Evolutionary conservation across 352 stramenopile genomes (phyloP).

Genomic region (Peronospora destructor): DNA sequence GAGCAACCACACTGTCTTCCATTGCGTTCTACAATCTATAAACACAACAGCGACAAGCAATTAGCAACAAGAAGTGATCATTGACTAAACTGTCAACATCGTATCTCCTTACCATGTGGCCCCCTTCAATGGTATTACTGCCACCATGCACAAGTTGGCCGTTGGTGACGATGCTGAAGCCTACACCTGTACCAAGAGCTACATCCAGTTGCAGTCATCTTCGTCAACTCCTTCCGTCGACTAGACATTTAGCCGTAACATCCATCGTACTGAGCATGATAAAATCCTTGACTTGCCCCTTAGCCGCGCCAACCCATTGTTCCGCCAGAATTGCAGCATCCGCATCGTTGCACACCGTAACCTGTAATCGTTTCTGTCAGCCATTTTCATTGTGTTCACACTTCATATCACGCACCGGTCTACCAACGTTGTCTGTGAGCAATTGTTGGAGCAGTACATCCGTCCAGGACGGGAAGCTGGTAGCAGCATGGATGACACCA

Average conservation of each 20-base stretch:
- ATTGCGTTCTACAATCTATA: constrained; percentile 78
- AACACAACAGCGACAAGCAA: neutral
- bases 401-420: constrained; percentile 13
- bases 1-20: constrained; percentile 64
- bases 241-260: constrained; percentile 2
- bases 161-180: constrained; percentile 59
- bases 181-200: constrained; percentile 75
- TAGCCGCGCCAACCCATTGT: constrained; percentile 70
- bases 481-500: constrained; percentile 54
- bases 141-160: constrained; percentile 61
- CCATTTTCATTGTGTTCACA: neutral
- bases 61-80: constrained; percentile 1
- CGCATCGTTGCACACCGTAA: constrained; percentile 66
- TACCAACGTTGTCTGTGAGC: constrained; percentile 34
- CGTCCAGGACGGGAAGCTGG: constrained; percentile 66
- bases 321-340: constrained; percentile 77
- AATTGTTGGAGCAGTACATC: constrained; percentile 56
- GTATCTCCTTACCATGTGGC: constrained; percentile 50
- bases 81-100: neutral
- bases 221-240: constrained; percentile 4
- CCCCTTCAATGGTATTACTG: constrained; percentile 66
- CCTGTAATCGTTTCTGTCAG: constrained; percentile 13
- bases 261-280: constrained; percentile 71
- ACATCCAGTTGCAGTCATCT: neutral
- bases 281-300: constrained; percentile 51